A percentile compares a stretch with the other conserved stretches of the same genome.
Conservation (phyloP, 768 basidiomycete genomes). For the Cantharellus anzutake region DNA sequence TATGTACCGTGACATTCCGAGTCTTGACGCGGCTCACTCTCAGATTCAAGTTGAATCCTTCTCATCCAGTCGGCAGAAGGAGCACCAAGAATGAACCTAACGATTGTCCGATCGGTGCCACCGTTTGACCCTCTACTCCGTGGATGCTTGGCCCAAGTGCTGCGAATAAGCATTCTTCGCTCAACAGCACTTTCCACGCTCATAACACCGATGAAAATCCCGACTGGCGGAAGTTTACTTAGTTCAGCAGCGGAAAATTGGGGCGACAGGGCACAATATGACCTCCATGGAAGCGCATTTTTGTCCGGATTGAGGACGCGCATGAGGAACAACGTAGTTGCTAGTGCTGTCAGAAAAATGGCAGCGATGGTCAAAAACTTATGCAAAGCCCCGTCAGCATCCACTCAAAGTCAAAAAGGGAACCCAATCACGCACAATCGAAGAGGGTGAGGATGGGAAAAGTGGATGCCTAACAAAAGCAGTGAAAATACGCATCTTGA, state of each 20-base stretch:
- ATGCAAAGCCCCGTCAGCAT: not conserved
- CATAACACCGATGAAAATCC: constrained; percentile 25
- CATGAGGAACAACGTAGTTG: constrained; percentile 71
- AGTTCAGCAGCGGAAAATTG: constrained; percentile 58
- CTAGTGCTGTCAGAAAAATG: constrained; percentile 61
- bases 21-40: constrained; percentile 8
- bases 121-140: constrained; percentile 14
- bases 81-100: constrained; percentile 24
- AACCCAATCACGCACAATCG: constrained; percentile 23
- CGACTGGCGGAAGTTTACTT: constrained; percentile 27
- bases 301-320: constrained; percentile 94
- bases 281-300: constrained; percentile 81
- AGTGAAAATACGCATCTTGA: constrained; percentile 42
- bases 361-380: constrained; percentile 39
- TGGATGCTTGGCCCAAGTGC: constrained; percentile 20
- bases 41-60: constrained; percentile 23
- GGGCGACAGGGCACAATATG: constrained; percentile 52
- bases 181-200: constrained; percentile 21
- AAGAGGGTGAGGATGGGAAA: constrained; percentile 62
- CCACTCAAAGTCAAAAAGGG: not conserved
- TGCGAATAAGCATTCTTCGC: constrained; percentile 23
- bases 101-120: constrained; percentile 16
- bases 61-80: constrained; percentile 17
- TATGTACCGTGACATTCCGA: not conserved
- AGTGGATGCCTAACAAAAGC: constrained; percentile 48